Evolutionary conservation across 352 stramenopile species (phyloP).

Genomic region (Phytophthora megakarya): DNA sequence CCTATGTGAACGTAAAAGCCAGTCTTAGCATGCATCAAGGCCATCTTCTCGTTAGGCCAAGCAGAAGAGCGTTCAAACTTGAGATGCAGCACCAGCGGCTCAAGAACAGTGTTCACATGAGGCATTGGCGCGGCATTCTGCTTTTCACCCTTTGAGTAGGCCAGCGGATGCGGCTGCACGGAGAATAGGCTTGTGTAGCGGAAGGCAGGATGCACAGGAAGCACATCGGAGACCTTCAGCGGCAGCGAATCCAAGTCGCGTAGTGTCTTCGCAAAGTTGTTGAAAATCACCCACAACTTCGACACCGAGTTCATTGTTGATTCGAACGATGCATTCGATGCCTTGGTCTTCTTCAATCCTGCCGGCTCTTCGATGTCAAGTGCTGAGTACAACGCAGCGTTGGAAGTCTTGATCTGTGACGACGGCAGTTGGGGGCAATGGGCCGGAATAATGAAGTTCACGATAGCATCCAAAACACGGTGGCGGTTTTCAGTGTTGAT

Average conservation of each 20-base stretch:
- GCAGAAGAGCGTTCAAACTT: slow-evolving; percentile 87
- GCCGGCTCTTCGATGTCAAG: slow-evolving; percentile 66
- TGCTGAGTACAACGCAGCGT: slow-evolving; percentile 65
- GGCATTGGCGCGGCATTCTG: slow-evolving; percentile 54
- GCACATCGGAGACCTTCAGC: slow-evolving; percentile 85
- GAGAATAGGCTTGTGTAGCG: slow-evolving; percentile 88
- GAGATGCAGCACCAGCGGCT: slow-evolving; percentile 73
- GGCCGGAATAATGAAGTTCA: slow-evolving; percentile 72
- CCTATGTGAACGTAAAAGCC: slow-evolving; percentile 91
- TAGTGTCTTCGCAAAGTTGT: slow-evolving; percentile 77
- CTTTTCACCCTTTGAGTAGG: slow-evolving; percentile 77
- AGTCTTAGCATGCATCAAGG: slow-evolving; percentile 82
- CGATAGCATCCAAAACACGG: slow-evolving; percentile 70
- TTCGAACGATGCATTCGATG: slow-evolving; percentile 56
- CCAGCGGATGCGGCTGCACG: slow-evolving; percentile 83
- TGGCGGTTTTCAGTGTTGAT: slow-evolving; percentile 72
- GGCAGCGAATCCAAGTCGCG: slow-evolving; percentile 81
- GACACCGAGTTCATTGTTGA: slow-evolving; percentile 79
- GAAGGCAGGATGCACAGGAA: slow-evolving; percentile 80
- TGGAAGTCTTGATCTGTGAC: slow-evolving; percentile 74
- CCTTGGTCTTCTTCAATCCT: slow-evolving; percentile 42
- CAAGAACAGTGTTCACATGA: slow-evolving; percentile 76
- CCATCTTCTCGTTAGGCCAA: slow-evolving; percentile 85
- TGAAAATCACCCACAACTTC: slow-evolving; percentile 82
- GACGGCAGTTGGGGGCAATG: slow-evolving; percentile 66